Evolutionary conservation across 495 filamentous ascomycete genomes (phyloP).

Genomic region (Penicillium tannophilum): DNA sequence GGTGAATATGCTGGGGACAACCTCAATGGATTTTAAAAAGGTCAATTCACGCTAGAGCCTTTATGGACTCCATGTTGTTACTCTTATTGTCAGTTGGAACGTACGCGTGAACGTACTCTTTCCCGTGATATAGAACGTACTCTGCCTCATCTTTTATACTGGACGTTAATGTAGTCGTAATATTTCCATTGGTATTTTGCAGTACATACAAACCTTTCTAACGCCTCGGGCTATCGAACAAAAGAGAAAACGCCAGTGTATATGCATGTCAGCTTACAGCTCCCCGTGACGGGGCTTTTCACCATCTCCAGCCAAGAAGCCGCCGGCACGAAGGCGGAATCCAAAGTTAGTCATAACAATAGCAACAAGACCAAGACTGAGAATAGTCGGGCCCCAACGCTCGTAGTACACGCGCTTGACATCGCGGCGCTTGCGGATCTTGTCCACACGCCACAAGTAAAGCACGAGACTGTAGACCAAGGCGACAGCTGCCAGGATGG

Average conservation of each 20-base stretch:
- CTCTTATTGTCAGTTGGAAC: no score
- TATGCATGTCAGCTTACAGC: constrained; percentile 14
- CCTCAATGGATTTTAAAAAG: no score
- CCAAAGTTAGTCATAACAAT: constrained; percentile 79
- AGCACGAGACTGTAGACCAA: constrained; percentile 78
- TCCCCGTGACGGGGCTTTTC: constrained; percentile 20
- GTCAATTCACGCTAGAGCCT: no score
- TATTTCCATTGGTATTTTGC: neutral
- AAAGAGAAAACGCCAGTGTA: neutral
- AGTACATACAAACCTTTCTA: neutral
- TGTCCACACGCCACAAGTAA: constrained; percentile 84
- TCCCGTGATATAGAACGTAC: no score
- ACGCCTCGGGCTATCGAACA: constrained; percentile 1
- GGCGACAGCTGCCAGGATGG: constrained; percentile 70
- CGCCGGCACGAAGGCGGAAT: constrained; percentile 37
- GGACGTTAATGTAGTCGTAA: no score
- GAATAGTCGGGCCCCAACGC: constrained; percentile 76
- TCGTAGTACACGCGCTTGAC: constrained; percentile 83
- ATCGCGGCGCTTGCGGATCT: constrained; percentile 76
- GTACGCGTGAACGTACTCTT: no score
- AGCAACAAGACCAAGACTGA: constrained; percentile 72
- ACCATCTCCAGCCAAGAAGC: constrained; percentile 29
- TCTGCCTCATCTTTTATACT: no score
- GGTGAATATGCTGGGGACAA: no score
- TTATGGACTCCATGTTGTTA: no score